Evolutionary conservation across 163 green algal genomes (phyloP).

Genomic region (Chlamydomonas reinhardtii): DNA sequence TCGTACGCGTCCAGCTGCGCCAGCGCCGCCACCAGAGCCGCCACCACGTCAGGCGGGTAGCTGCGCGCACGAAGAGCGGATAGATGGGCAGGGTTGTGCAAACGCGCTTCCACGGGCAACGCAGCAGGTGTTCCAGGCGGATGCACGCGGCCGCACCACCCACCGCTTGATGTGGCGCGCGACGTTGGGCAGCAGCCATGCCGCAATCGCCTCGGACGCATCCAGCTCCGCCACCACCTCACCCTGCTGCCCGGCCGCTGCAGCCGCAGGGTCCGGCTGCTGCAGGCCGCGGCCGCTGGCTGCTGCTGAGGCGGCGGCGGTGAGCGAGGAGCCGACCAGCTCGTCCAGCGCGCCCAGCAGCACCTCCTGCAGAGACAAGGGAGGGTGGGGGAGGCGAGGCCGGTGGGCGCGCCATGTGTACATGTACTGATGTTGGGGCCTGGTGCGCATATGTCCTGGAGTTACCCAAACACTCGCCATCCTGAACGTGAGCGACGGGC

Average conservation of each 20-base stretch:
- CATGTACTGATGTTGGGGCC: too few relatives aligned
- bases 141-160: too few relatives aligned
- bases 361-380: background rate
- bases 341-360: background rate
- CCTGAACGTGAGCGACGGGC: too few relatives aligned
- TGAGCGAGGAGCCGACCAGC: background rate
- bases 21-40: constrained; percentile 21
- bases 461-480: too few relatives aligned
- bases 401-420: too few relatives aligned
- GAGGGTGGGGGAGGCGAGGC: background rate
- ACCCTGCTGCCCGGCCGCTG: background rate
- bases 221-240: constrained; percentile 23
- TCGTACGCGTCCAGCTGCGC: constrained; percentile 28
- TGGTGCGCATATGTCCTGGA: too few relatives aligned
- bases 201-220: constrained; percentile 2
- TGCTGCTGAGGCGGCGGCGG: background rate
- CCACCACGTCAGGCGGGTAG: background rate
- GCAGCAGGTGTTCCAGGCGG: background rate
- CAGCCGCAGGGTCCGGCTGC: too few relatives aligned
- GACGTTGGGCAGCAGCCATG: background rate
- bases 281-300: background rate
- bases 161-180: constrained; percentile 10
- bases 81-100: background rate
- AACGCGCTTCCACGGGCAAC: too few relatives aligned
- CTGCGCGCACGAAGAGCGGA: background rate